These are phyloP conservation scores for Colletotrichum sp. DNA, from an alignment of 2,329 filamentous ascomycete genomes.

Conservation along the genomic window DNA sequence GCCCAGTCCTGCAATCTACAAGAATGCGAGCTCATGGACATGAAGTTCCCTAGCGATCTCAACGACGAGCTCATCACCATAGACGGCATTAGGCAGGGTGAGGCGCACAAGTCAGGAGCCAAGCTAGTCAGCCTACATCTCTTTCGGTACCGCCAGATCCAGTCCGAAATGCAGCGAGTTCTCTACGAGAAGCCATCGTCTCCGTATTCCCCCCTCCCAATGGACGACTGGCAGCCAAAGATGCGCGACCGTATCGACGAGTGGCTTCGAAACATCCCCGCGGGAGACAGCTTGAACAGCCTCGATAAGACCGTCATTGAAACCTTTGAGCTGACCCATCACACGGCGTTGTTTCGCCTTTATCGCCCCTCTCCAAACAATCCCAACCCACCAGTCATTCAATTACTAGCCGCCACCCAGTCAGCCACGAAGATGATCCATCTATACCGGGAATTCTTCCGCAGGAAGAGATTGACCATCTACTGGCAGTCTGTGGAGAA, in stretches of 20 bases:
- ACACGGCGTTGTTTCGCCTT: background rate
- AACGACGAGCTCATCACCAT: background rate
- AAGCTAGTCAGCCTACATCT: background rate
- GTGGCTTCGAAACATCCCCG: background rate
- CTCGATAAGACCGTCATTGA: background rate
- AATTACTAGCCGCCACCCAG: background rate
- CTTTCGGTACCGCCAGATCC: background rate
- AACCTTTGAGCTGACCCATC: background rate
- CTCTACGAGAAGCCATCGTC: background rate
- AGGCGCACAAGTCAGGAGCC: background rate
- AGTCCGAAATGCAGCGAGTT: background rate
- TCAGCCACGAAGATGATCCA: background rate
- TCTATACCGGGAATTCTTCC: background rate
- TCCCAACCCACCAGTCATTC: background rate
- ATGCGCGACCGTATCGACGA: background rate
- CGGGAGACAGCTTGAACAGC: background rate
- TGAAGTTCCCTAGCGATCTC: background rate
- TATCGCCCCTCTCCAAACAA: background rate
- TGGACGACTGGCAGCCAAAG: background rate
- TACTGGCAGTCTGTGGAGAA: background rate
- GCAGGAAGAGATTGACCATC: background rate
- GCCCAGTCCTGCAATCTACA: background rate
- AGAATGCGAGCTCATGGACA: background rate
- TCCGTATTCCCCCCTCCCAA: background rate
- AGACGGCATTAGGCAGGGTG: background rate